phyloP scores from a whole-genome alignment of 2,329 filamentous ascomycete genomes.

The Alternaria tenuissima region DNA sequence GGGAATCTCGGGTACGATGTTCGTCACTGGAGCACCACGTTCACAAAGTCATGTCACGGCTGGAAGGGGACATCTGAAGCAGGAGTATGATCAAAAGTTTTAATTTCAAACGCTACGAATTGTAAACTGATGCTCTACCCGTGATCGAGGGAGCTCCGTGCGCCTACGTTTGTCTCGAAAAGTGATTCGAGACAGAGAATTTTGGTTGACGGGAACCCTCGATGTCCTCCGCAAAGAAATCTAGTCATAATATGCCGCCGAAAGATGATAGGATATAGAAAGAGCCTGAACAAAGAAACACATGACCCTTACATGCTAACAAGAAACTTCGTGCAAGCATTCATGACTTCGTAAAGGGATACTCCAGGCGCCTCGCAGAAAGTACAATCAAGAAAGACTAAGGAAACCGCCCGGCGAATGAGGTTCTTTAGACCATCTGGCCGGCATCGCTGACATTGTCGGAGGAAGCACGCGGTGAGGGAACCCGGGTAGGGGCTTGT shows the following conservation, averaged over 20 bases:
- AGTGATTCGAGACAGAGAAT: conserved; percentile 18
- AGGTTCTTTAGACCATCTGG: conserved; percentile 20
- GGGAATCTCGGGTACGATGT: not conserved
- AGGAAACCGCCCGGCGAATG: not conserved
- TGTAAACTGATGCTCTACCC: conserved; percentile 45
- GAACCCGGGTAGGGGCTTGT: conserved; percentile 34
- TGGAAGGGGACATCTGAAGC: not conserved
- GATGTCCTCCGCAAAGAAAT: not conserved
- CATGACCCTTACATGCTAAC: not conserved
- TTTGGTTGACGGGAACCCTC: conserved; percentile 7
- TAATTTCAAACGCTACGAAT: conserved; percentile 10
- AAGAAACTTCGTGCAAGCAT: not conserved
- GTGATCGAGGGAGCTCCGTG: conserved; percentile 40
- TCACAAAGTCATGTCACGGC: not conserved
- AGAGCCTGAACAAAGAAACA: not conserved
- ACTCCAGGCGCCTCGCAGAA: not conserved
- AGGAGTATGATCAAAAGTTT: not conserved
- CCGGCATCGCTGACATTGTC: conserved; percentile 23
- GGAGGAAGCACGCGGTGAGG: conserved; percentile 20
- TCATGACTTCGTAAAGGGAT: conserved; percentile 5
- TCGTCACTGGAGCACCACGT: not conserved
- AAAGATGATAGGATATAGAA: not conserved
- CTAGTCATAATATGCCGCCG: not conserved
- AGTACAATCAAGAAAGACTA: not conserved
- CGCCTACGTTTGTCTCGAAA: conserved; percentile 31